Base-by-base conservation (phyloP, 2,329 filamentous ascomycete species). In the Onygena corvina region DNA sequence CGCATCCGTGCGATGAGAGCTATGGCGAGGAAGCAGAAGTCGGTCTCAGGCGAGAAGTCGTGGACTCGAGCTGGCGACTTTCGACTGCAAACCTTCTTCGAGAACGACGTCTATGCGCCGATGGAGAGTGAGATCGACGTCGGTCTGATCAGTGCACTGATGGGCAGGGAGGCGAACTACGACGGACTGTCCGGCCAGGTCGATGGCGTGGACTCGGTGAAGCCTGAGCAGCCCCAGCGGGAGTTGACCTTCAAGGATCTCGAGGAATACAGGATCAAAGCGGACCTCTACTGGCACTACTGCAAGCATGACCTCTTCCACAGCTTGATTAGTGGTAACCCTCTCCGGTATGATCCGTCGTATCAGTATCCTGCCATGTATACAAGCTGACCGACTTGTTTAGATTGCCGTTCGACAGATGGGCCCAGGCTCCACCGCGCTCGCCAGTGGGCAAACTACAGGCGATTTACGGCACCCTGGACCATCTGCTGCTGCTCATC, bases 261-360 rank as follows among this genome's bases (percentile, higher is more conserved):
- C 44, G 81, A 86, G 53, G 81, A 77, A 34, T 94, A 85, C 59
- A 84, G 92, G 59, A 82, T 84, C 12, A 73, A 92, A 33, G 80
- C 84, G 55, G 92, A 96, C 66, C 68, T 96, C 3, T 93, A 84
- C 61, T 98, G 90, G 89, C 95, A 88, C 85, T 95, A 89, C 63
- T 83, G 79, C 58, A 94, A 94, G 65, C 92, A 95, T 72, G 92
- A 96, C 63, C 80, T 85, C 6, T 93, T 90, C 58, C 90, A 95
- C 64, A 88, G 86, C 61, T 79, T 95, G 53, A 71, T 96, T 20
- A 92, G 89, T 56, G 90, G 87, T 6, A 89, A 90, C 35, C 76
- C 76, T 53, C 71, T 93, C 42, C 82, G 95, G 87, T 94, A 71
- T 75, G 87, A 14, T 23, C 27, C 11, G 45, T 2, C 20, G 23